phyloP scores from a whole-genome alignment of 805 yeast species.

The Candida peoriensis region DNA sequence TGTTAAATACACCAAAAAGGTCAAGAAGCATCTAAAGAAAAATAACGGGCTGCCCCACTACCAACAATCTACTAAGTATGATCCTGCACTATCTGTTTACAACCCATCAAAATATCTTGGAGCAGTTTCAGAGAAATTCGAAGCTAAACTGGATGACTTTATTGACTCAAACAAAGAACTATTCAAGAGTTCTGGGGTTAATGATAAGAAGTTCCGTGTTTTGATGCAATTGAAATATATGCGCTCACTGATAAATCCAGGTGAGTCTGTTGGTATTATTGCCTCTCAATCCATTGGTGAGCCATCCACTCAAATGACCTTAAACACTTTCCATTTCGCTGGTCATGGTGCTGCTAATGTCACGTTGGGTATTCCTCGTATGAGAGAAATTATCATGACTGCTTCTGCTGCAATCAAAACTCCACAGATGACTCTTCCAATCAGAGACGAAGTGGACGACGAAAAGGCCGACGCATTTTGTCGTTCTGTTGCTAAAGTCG shows the following conservation, averaged over 20 bases:
- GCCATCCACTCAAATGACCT: slow-evolving; percentile 99
- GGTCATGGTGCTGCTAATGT: slow-evolving; percentile 99
- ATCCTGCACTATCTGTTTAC: slow-evolving; percentile 80
- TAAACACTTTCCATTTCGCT: slow-evolving; percentile 95
- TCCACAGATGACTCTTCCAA: slow-evolving; percentile 97
- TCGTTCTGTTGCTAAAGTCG: slow-evolving; percentile 80
- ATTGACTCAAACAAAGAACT: slow-evolving; percentile 49
- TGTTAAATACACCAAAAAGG: slow-evolving; percentile 73
- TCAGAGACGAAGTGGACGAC: slow-evolving; percentile 73
- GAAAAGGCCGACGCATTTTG: slow-evolving; percentile 90
- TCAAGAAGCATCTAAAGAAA: slow-evolving; percentile 64
- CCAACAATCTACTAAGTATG: slow-evolving; percentile 60
- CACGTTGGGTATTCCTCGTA: slow-evolving; percentile 98
- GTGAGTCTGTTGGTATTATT: slow-evolving; percentile 97
- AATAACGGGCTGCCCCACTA: slow-evolving; percentile 59
- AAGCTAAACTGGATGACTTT: slow-evolving; percentile 69
- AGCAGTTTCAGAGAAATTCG: slow-evolving; percentile 86
- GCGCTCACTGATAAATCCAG: slow-evolving; percentile 93
- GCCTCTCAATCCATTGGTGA: slow-evolving; percentile 99
- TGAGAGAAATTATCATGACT: slow-evolving; percentile 99
- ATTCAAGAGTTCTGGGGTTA: slow-evolving; percentile 51
- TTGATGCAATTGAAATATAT: slow-evolving; percentile 97
- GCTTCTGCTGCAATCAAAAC: slow-evolving; percentile 94
- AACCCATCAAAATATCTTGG: slow-evolving; percentile 91
- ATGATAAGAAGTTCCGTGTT: slow-evolving; percentile 83